phyloP scores from a whole-genome alignment of 257 asterid species.

The Penstemon barbatus region DNA sequence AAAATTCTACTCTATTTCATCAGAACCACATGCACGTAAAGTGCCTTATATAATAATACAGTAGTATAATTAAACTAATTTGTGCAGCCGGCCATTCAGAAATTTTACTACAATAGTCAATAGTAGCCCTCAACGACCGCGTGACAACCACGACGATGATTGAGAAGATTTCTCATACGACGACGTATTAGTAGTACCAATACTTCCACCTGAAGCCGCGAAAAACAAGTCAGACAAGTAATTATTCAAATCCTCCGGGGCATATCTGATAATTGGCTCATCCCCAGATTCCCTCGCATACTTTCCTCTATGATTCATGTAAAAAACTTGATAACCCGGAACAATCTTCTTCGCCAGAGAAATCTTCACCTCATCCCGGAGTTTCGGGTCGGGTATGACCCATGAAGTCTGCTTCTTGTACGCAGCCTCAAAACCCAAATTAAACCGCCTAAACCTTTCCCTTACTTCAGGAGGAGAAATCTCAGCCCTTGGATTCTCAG shows the following conservation, averaged over 20 bases:
- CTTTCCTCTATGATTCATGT: constrained; percentile 33
- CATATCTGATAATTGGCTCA: constrained; percentile 59
- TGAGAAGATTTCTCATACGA: constrained; percentile 26
- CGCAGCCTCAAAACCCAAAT: constrained; percentile 49
- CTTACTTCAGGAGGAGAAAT: constrained; percentile 32
- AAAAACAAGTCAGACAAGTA: constrained; percentile 67
- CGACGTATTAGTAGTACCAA: not conserved
- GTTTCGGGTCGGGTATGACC: constrained; percentile 69
- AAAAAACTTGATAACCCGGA: constrained; percentile 45
- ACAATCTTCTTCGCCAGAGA: constrained; percentile 42
- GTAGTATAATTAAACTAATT: no score
- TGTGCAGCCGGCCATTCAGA: no score
- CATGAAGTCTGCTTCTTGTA: constrained; percentile 52
- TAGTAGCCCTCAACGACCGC: constrained; percentile 30
- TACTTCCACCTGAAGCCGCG: constrained; percentile 12
- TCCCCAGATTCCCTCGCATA: constrained; percentile 21
- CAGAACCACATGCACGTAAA: no score
- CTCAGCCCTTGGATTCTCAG: constrained; percentile 50
- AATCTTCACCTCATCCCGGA: constrained; percentile 49
- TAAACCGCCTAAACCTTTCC: constrained; percentile 46
- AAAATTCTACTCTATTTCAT: no score
- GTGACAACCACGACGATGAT: constrained; percentile 32
- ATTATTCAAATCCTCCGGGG: constrained; percentile 76
- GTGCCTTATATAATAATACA: no score
- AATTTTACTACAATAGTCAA: no score